A percentile compares a stretch with the other conserved stretches of the same genome.
These are phyloP conservation scores for Coniella lustricola DNA, from an alignment of 2,329 filamentous ascomycete genomes.

Conservation along the genomic window DNA sequence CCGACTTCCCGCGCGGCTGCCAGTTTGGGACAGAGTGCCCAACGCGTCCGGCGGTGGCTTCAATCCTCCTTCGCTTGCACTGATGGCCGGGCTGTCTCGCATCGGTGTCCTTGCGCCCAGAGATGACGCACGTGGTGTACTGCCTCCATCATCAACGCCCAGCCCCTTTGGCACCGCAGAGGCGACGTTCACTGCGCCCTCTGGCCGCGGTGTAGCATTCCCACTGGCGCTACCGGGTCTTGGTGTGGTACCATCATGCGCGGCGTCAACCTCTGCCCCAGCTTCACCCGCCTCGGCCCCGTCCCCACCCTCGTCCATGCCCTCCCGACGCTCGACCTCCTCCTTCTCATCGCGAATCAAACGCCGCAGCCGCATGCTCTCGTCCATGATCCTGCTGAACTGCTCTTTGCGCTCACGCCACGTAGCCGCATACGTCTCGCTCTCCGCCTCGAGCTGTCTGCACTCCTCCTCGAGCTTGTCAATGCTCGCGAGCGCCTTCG, in stretches of 20 bases:
- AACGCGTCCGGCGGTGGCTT: conserved; percentile 27
- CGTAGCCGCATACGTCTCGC: conserved; percentile 69
- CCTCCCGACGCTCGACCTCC: conserved; percentile 81
- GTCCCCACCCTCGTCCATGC: conserved; percentile 62
- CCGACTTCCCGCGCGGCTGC: conserved; percentile 33
- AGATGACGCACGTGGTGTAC: conserved; percentile 22
- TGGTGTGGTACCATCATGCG: conserved; percentile 43
- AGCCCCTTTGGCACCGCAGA: conserved; percentile 16
- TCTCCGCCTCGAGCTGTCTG: conserved; percentile 76
- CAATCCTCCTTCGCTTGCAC: conserved; percentile 22
- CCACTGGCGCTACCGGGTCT: conserved; percentile 42
- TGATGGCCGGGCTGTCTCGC: conserved; percentile 26
- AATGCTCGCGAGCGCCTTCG: conserved; percentile 72
- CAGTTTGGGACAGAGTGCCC: conserved; percentile 30
- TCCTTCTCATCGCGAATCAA: conserved; percentile 94
- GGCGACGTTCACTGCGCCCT: conserved; percentile 32
- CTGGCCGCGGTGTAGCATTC: conserved; percentile 43
- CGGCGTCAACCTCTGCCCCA: conserved; percentile 34
- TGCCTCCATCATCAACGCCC: conserved; percentile 19
- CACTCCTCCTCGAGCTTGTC: conserved; percentile 84
- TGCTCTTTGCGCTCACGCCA: conserved; percentile 82
- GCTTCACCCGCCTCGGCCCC: conserved; percentile 36
- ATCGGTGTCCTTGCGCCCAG: conserved; percentile 24
- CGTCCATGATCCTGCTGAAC: conserved; percentile 82
- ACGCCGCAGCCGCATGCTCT: conserved; percentile 77